Conservation (phyloP, 441 rosid genomes). For the Jatropha multifida region DNA sequence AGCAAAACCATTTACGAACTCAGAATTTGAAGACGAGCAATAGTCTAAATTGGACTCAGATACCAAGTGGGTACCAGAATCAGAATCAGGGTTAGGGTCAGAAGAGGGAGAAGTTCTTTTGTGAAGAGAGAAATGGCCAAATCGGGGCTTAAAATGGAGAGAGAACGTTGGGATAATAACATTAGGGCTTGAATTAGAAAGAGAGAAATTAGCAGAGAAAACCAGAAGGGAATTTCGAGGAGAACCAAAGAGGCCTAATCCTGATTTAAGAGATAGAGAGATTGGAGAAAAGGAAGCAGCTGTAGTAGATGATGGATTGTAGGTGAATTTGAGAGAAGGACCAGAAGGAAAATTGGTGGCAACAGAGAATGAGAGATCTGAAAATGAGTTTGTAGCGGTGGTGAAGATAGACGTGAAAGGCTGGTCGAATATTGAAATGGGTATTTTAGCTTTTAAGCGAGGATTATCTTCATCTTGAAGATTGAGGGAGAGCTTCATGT, state of each 20-base stretch:
- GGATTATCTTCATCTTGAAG: constrained; percentile 9
- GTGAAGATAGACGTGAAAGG: constrained; percentile 46
- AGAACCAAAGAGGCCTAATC: constrained; percentile 57
- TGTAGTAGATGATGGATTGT: constrained; percentile 32
- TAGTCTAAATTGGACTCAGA: constrained; percentile 19
- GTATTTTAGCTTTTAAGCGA: constrained; percentile 52
- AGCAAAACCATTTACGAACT: constrained; percentile 29
- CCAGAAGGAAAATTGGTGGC: constrained; percentile 54
- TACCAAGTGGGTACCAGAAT: constrained; percentile 15
- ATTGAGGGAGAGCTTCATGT: constrained; percentile 14
- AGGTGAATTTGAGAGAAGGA: constrained; percentile 52
- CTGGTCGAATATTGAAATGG: constrained; percentile 49
- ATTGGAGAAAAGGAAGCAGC: constrained; percentile 31
- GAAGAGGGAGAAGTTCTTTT: constrained; percentile 32
- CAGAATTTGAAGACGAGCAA: constrained; percentile 29
- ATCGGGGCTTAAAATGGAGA: constrained; percentile 56
- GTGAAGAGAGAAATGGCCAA: constrained; percentile 50
- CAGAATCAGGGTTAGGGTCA: constrained; percentile 26
- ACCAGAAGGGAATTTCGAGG: constrained; percentile 50
- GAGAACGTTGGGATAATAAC: constrained; percentile 42
- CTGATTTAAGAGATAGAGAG: constrained; percentile 53
- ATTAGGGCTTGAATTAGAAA: constrained; percentile 30
- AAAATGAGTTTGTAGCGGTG: constrained; percentile 31
- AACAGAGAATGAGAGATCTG: constrained; percentile 42
- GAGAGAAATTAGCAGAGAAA: constrained; percentile 46